Evolutionary conservation across 768 basidiomycete genomes (phyloP), one percentile per base, ranked within the genome.

Genomic region (Lentinula sp.): DNA sequence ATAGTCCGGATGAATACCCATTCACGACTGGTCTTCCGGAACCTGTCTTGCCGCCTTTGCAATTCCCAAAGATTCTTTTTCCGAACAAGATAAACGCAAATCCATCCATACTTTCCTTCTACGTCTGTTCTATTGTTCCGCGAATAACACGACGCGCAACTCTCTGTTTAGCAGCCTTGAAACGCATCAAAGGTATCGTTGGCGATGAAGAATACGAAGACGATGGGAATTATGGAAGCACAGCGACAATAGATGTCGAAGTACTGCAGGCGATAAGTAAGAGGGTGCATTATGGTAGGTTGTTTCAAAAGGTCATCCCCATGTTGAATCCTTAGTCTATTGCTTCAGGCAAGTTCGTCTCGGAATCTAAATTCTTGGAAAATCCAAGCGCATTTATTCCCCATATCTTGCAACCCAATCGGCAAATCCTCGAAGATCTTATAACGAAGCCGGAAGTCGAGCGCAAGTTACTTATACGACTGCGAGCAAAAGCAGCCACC

Each of bases 401-500:
- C 0, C 94, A 95, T 73, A 99, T 99, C 68, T 81, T 82, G 41
- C 81, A 81, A 2, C 87, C 87, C 8, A 90, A 98, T 71, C 84
- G 85, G 16, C 74, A 83, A 43, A 90, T 86, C 7, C 81, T 99
- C 20, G 93, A 90, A 7, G 86, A 75, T 0, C 77, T 99, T 49
- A 98, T 99, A 70, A 95, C 95, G n/a, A 98, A 98, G 72, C 95
- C 97, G 0, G 96, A 91, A 60, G 95, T 99, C 33, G 97, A 99
- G 70, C 83, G 81, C 16, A 88, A 86, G 60, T 80, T 99, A 2
- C 83, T 99, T 35, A 75, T 83, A 51, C 84, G 97, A 18, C 75
- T 99, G 32, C 85, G 84, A 57, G 95, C 92, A 76, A 99, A 99
- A 72, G 86, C 88, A 1, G 77, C 76, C 6, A 85, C 80, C 1